Evolutionary conservation across 106 monocot genomes (phyloP).

Genomic region (Dioscorea dumetorum): DNA sequence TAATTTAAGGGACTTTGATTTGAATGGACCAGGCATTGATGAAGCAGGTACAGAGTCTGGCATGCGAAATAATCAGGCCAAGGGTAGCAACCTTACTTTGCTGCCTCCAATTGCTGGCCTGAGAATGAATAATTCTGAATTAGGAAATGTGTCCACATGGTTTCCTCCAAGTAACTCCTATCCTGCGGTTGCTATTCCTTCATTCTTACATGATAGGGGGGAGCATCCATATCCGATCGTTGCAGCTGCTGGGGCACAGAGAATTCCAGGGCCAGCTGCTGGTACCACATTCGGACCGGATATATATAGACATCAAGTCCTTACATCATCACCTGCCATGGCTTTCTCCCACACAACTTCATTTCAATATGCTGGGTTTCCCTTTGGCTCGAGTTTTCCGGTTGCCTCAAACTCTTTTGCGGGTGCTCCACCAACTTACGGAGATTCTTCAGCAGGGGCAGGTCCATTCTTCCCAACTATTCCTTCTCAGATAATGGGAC

Average conservation of each 20-base stretch:
- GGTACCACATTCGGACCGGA: slow-evolving; percentile 51
- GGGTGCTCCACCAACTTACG: slow-evolving; percentile 39
- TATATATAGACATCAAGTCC: slow-evolving; percentile 44
- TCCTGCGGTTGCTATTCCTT: slow-evolving; percentile 63
- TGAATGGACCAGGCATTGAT: slow-evolving; percentile 75
- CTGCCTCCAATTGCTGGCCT: slow-evolving; percentile 38
- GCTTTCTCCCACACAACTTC: slow-evolving; percentile 46
- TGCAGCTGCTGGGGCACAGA: slow-evolving; percentile 50
- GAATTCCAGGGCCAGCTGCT: slow-evolving; percentile 38
- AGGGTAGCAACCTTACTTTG: slow-evolving; percentile 36
- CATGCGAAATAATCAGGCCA: slow-evolving; percentile 27
- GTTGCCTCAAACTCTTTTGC: slow-evolving; percentile 44
- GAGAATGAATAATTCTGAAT: slow-evolving; percentile 52
- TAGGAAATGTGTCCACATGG: slow-evolving; percentile 66
- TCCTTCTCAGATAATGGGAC: slow-evolving; percentile 36
- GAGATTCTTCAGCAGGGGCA: slow-evolving; percentile 37
- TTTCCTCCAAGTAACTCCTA: slow-evolving; percentile 56
- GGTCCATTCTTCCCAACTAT: slow-evolving; percentile 36
- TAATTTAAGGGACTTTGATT: slow-evolving; percentile 68
- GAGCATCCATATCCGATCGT: slow-evolving; percentile 66
- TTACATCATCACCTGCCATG: slow-evolving; percentile 77
- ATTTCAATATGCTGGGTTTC: slow-evolving; percentile 65
- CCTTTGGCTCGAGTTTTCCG: slow-evolving; percentile 60
- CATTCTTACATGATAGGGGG: slow-evolving; percentile 76
- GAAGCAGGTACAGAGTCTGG: slow-evolving; percentile 42